Percentiles rank a stretch among this genome's conserved stretches.
phyloP scores from a whole-genome alignment of 176 grass and related monocot species.

The Lolium perenne region DNA sequence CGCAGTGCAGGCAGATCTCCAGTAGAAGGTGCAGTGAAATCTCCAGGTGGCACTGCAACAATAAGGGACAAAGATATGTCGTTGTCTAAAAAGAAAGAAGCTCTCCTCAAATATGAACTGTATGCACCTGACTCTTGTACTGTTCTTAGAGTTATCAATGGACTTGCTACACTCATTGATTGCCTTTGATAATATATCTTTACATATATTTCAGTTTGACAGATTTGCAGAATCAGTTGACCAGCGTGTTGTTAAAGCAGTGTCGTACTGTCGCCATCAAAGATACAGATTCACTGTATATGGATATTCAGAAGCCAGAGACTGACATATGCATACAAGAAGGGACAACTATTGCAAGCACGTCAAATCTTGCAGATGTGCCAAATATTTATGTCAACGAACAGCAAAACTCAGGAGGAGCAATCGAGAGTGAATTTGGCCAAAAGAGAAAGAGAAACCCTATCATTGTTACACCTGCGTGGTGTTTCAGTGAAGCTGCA shows the following conservation, averaged over 20 bases:
- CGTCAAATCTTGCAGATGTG: conserved; percentile 52
- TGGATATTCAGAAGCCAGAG: conserved; percentile 58
- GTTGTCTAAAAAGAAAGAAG: conserved; percentile 91
- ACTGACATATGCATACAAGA: conserved; percentile 42
- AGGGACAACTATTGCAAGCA: conserved; percentile 37
- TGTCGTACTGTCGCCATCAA: conserved; percentile 55
- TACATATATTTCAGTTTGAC: conserved; percentile 83
- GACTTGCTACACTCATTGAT: conserved; percentile 35
- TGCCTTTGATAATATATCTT: conserved; percentile 40
- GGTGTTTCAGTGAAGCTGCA: conserved; percentile 85
- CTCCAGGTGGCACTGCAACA: conserved; percentile 47
- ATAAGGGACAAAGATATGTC: conserved; percentile 65
- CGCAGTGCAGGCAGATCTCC: conserved; percentile 52
- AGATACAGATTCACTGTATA: conserved; percentile 41
- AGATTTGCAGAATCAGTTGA: conserved; percentile 92
- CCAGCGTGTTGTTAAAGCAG: conserved; percentile 68
- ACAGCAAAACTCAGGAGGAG: conserved; percentile 45
- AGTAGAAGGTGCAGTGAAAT: conserved; percentile 45
- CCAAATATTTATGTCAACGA: conserved; percentile 56
- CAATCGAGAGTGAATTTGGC: conserved; percentile 56
- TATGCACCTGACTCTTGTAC: conserved; percentile 46
- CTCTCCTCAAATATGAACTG: conserved; percentile 97
- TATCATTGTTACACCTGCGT: conserved; percentile 92
- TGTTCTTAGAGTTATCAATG: conserved; percentile 12
- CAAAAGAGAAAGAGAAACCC: conserved; percentile 91